These are phyloP conservation scores for Phlebopus sp. DNA, from an alignment of 1,284 basidiomycete species.

Conservation along the genomic window DNA sequence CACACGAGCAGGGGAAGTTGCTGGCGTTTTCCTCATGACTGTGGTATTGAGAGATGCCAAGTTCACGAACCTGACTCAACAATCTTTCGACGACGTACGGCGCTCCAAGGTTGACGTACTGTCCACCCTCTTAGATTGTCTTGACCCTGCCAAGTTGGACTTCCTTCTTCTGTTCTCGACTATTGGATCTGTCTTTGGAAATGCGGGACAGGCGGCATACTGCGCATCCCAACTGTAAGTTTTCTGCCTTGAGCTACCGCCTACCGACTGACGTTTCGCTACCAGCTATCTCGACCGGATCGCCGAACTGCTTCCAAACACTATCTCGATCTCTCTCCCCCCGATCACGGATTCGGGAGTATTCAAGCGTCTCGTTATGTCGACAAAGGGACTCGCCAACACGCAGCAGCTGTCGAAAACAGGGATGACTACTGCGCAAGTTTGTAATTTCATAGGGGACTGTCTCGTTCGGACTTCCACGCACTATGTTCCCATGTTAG, in stretches of 20 bases:
- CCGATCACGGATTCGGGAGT: constrained; percentile 16
- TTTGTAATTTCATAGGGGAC: constrained; percentile 14
- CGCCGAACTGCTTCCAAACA: constrained; percentile 14
- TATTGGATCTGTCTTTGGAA: constrained; percentile 16
- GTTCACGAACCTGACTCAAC: constrained; percentile 13
- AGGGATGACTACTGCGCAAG: constrained; percentile 14
- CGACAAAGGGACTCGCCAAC: constrained; percentile 11
- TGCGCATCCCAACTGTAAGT: constrained; percentile 7
- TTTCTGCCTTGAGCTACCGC: neutral
- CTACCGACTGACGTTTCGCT: neutral
- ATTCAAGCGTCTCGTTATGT: constrained; percentile 12
- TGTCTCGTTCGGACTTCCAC: constrained; percentile 9
- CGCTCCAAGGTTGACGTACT: constrained; percentile 13
- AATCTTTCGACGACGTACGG: constrained; percentile 13
- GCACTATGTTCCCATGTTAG: constrained; percentile 11
- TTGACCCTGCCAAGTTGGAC: constrained; percentile 11
- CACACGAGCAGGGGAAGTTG: constrained; percentile 5
- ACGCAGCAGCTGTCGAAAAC: constrained; percentile 9
- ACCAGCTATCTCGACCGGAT: constrained; percentile 13
- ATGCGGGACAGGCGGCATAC: constrained; percentile 19
- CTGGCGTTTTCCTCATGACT: constrained; percentile 16
- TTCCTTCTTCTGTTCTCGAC: constrained; percentile 19
- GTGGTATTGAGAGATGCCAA: constrained; percentile 14
- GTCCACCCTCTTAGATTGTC: constrained; percentile 5
- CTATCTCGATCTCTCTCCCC: constrained; percentile 17